These are phyloP conservation scores for Acanthamoeba polyphaga DNA, from an alignment of 208 protist species.

Conservation along the genomic window DNA sequence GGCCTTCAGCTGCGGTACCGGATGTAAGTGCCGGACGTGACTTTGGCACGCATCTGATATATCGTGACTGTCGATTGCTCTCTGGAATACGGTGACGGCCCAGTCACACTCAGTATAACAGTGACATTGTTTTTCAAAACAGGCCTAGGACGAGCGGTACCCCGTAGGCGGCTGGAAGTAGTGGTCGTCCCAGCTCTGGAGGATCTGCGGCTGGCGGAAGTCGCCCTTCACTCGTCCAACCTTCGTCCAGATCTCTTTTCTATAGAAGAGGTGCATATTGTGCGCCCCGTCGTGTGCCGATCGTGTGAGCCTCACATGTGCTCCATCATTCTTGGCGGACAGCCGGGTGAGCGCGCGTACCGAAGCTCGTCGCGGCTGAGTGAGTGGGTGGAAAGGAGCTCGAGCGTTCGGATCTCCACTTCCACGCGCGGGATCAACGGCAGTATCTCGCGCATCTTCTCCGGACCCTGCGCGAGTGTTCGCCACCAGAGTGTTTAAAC, in stretches of 20 bases:
- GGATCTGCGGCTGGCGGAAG: conserved; percentile 49
- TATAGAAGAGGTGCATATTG: background rate
- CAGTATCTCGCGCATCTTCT: background rate
- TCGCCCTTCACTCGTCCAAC: conserved; percentile 32
- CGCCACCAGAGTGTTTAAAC: too few relatives aligned
- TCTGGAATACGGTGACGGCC: too few relatives aligned
- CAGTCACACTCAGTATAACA: too few relatives aligned
- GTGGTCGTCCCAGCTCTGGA: conserved; percentile 59
- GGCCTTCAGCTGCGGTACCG: background rate
- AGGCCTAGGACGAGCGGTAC: too few relatives aligned
- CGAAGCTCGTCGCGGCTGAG: background rate
- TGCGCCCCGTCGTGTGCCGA: too few relatives aligned
- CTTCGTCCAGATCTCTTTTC: conserved; percentile 8
- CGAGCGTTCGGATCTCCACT: background rate
- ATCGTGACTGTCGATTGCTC: background rate
- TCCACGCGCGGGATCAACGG: conserved; percentile 17
- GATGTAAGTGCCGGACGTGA: conserved; percentile 64
- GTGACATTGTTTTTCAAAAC: too few relatives aligned
- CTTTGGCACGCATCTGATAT: background rate
- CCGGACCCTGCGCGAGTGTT: conserved; percentile 3
- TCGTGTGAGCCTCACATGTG: too few relatives aligned
- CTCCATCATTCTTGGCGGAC: background rate
- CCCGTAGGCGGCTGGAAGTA: background rate
- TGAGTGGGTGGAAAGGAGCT: background rate
- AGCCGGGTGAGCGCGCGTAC: background rate